Percentiles rank a stretch among this genome's conserved stretches.
Conservation (phyloP, 2,329 filamentous ascomycete species). For the Trichoderma brevicompactum region DNA sequence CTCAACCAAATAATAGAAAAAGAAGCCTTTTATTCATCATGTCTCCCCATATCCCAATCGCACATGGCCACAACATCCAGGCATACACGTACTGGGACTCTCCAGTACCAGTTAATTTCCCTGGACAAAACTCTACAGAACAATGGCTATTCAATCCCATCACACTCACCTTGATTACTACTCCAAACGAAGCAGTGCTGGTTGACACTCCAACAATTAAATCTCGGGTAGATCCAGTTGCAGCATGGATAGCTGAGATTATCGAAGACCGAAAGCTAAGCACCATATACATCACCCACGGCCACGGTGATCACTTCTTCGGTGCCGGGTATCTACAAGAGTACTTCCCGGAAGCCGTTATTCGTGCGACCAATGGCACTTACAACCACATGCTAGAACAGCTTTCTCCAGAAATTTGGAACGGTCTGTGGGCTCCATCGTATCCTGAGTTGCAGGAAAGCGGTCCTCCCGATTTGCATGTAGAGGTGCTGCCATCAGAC, state of each 20-base stretch:
- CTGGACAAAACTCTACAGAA: constrained; percentile 4
- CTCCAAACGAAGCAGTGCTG: not conserved
- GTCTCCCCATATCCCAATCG: not conserved
- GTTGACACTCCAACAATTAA: constrained; percentile 5
- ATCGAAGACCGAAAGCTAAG: constrained; percentile 1
- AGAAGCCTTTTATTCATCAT: not conserved
- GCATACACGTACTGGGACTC: constrained; percentile 22
- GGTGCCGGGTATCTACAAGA: not conserved
- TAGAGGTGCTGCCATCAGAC: not conserved
- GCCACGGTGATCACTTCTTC: constrained; percentile 18
- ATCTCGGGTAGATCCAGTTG: constrained; percentile 9
- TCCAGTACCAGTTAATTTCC: not conserved
- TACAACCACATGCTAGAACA: constrained; percentile 16
- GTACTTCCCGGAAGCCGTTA: not conserved
- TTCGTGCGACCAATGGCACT: constrained; percentile 12
- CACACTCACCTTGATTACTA: constrained; percentile 13
- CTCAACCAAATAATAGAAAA: not conserved
- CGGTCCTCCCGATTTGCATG: not conserved
- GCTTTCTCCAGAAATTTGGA: not conserved
- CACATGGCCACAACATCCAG: constrained; percentile 1
- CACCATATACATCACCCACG: constrained; percentile 22
- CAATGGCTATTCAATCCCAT: constrained; percentile 10
- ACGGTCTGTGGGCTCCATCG: not conserved
- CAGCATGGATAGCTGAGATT: constrained; percentile 10
- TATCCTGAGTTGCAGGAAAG: constrained; percentile 6